Evolutionary conservation across 2,329 filamentous ascomycete genomes (phyloP).

Genomic region (Colletotrichum chrysophilum): DNA sequence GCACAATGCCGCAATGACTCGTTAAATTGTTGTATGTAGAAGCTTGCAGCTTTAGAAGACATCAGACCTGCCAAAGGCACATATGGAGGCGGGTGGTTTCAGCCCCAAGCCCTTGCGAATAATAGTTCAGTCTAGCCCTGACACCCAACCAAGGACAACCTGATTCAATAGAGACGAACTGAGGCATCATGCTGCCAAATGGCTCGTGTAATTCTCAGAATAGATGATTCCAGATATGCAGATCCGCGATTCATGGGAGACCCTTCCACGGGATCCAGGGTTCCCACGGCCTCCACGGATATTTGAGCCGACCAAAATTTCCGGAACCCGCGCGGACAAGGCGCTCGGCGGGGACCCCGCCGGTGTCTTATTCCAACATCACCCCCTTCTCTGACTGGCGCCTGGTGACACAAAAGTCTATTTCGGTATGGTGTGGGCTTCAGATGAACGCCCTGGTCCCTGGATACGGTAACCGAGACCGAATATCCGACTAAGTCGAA

Average conservation of each 20-base stretch:
- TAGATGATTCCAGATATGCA: not conserved
- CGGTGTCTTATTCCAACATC: not conserved
- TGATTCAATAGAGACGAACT: not conserved
- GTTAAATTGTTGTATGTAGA: accelerated
- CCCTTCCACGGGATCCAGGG: not conserved
- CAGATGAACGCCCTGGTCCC: not conserved
- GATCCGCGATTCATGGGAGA: not conserved
- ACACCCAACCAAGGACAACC: not conserved
- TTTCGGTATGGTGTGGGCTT: not conserved
- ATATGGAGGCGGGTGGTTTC: not conserved
- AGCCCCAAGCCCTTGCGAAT: not conserved
- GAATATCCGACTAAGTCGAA: not conserved
- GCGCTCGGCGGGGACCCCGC: not conserved
- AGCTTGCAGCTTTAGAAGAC: not conserved
- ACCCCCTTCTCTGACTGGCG: not conserved
- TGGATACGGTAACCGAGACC: not conserved
- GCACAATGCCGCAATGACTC: not conserved
- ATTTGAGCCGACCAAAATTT: not conserved
- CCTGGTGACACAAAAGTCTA: not conserved
- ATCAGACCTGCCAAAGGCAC: not conserved
- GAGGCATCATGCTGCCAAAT: not conserved
- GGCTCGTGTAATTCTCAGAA: not conserved
- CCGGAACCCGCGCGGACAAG: not conserved
- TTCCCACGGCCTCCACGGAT: not conserved
- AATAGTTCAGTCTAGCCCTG: not conserved